A percentile compares a stretch with the other conserved stretches of the same genome.
These are phyloP conservation scores for Inga leiocalycina DNA, from an alignment of 306 rosid species.

Conservation along the genomic window DNA sequence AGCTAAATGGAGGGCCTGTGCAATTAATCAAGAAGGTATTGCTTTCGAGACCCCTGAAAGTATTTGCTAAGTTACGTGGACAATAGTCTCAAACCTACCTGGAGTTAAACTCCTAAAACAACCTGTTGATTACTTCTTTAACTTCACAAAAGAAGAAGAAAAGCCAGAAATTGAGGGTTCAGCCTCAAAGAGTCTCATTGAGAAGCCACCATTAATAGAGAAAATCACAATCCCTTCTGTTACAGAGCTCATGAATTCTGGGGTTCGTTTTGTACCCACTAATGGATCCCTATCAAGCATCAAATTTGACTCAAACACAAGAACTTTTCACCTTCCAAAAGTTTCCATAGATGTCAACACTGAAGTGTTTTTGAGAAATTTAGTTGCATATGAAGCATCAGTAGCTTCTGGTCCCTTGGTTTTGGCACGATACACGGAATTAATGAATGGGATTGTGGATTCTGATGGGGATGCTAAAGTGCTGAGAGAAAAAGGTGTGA, in stretches of 20 bases:
- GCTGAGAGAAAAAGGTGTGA: conserved; percentile 48
- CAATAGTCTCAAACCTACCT: conserved; percentile 46
- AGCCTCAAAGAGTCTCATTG: not conserved
- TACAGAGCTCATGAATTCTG: conserved; percentile 45
- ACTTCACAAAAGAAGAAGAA: conserved; percentile 29
- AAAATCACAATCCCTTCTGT: conserved; percentile 80
- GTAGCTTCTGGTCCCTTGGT: conserved; percentile 57
- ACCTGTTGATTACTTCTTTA: conserved; percentile 40
- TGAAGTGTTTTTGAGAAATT: conserved; percentile 52
- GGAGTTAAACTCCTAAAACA: conserved; percentile 43
- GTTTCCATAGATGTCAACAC: conserved; percentile 49
- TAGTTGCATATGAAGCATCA: conserved; percentile 64
- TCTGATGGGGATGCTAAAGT: conserved; percentile 49
- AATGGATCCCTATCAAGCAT: conserved; percentile 54
- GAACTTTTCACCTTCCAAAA: conserved; percentile 60
- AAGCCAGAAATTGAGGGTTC: not conserved
- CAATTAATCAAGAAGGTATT: conserved; percentile 36
- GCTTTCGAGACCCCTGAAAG: conserved; percentile 13
- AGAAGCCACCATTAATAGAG: conserved; percentile 63
- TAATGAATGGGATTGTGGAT: conserved; percentile 64
- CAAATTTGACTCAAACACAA: conserved; percentile 47
- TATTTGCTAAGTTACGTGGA: not conserved
- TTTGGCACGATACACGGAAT: conserved; percentile 54
- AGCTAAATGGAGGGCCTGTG: conserved; percentile 40
- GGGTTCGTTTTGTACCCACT: conserved; percentile 50